Percentiles rank a stretch among this genome's conserved stretches.
Conservation (phyloP, 2,329 filamentous ascomycete genomes). For the Elsinoe perseae region DNA sequence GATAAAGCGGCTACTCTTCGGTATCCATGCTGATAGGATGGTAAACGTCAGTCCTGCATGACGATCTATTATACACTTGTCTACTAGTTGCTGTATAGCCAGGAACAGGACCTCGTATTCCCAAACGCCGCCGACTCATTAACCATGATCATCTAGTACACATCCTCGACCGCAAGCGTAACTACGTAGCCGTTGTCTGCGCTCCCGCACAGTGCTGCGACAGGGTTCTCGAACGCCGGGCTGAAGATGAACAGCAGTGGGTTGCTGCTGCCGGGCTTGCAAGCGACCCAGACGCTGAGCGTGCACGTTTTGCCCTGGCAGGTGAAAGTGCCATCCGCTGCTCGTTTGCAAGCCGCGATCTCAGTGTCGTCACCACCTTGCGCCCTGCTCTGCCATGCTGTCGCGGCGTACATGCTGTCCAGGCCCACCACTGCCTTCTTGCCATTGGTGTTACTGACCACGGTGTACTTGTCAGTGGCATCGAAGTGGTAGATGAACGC, state of each 20-base stretch:
- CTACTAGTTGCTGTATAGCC: neutral
- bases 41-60: neutral
- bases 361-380: neutral
- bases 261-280: neutral
- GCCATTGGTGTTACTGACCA: slow-evolving; percentile 5
- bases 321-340: neutral
- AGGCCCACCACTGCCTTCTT: neutral
- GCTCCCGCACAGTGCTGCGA: neutral
- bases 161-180: slow-evolving; percentile 1
- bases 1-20: neutral
- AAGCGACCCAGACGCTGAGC: slow-evolving; percentile 5
- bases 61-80: slow-evolving; percentile 4
- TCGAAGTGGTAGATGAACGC: slow-evolving; percentile 6
- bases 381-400: neutral
- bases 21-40: neutral
- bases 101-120: neutral
- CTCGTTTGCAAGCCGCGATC: neutral
- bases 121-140: neutral
- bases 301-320: slow-evolving; percentile 1
- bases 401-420: neutral
- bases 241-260: slow-evolving; percentile 1
- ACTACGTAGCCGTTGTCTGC: neutral
- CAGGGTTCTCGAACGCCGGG: neutral
- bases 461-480: neutral
- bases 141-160: neutral